Base-by-base conservation (phyloP, 2,329 filamentous ascomycete species). In the Teratosphaeria nubilosa region DNA sequence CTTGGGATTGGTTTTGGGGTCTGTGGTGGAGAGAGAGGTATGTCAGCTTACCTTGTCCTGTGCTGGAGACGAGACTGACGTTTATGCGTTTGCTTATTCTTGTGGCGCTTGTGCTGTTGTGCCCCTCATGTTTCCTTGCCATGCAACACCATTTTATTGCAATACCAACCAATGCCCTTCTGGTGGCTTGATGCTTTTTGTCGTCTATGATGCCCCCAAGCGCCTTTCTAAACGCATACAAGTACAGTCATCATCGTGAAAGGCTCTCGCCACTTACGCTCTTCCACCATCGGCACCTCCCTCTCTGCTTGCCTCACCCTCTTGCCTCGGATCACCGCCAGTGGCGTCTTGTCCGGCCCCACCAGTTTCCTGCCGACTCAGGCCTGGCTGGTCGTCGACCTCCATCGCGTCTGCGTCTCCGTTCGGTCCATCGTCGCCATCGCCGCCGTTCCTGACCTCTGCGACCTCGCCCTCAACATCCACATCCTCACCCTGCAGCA, bases 231-330 rank as follows among this genome's bases (percentile, higher is more conserved):
- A 59, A 57, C 53, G 50, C 51, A 52, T 34, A 16, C 32, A 54
- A 41, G 45, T 53, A 25, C 37, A 59, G 48, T 34, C 41, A 6
- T 52, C 24, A 32, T 31, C 6, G 50, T 13, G 37, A 48, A 30
- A 30, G 27, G 27, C 27, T 7, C 5, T 30, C 27, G 16, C 16
- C 56, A 99, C 95, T 92, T 97, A 99, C 94, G 92, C 94, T 96
- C 94, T 86, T 77, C 90, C 95, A 70, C 95, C 94, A 76, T 97
- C 94, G 67, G 90, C 90, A 72, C 95, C 94, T 60, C 92, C 94
- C 75, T 96, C 91, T 77, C 95, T 83, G 64, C 92, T 85, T 66
- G 84, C 86, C 73, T 90, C 85, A 59, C 94, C 94, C 74, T 97
- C 94, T 74, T 95, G 86, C 74, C 91, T 84, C 66, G 96, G 78